phyloP scores from a whole-genome alignment of 106 monocot species.

The Platanthera zijinensis region DNA sequence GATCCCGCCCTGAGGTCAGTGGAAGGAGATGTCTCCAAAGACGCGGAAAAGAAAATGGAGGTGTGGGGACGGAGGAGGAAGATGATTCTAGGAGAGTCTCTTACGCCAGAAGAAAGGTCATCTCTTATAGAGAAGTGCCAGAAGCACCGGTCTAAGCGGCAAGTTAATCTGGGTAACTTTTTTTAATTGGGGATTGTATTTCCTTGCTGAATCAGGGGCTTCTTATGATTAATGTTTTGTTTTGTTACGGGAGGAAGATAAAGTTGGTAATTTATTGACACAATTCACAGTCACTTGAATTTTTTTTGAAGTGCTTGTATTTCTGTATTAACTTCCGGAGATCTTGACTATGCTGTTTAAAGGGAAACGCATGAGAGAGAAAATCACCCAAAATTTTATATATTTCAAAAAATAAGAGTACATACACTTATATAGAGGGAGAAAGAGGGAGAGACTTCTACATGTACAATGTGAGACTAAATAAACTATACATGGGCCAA shows the following conservation, averaged over 20 bases:
- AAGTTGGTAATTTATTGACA: neutral
- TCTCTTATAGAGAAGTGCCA: slow-evolving; percentile 56
- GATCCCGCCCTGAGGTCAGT: slow-evolving; percentile 60
- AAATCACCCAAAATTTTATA: too few species aligned
- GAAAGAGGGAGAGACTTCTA: too few species aligned
- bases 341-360: neutral
- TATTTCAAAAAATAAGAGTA: too few species aligned
- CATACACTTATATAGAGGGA: too few species aligned
- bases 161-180: slow-evolving; percentile 73
- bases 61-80: slow-evolving; percentile 32
- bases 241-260: neutral
- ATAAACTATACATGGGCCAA: too few species aligned
- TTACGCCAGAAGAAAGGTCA: slow-evolving; percentile 54
- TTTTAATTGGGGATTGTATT: neutral
- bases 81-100: slow-evolving; percentile 50
- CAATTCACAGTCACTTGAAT: too few species aligned
- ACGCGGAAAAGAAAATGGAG: slow-evolving; percentile 14
- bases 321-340: neutral
- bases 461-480: too few species aligned
- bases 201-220: neutral
- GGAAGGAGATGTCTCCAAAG: slow-evolving; percentile 23
- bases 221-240: neutral
- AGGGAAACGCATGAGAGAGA: too few species aligned
- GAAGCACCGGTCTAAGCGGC: slow-evolving; percentile 67
- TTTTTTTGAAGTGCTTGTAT: neutral